These are phyloP conservation scores for Globisporangium uncinulatum DNA, from an alignment of 352 stramenopile genomes.

Conservation along the genomic window DNA sequence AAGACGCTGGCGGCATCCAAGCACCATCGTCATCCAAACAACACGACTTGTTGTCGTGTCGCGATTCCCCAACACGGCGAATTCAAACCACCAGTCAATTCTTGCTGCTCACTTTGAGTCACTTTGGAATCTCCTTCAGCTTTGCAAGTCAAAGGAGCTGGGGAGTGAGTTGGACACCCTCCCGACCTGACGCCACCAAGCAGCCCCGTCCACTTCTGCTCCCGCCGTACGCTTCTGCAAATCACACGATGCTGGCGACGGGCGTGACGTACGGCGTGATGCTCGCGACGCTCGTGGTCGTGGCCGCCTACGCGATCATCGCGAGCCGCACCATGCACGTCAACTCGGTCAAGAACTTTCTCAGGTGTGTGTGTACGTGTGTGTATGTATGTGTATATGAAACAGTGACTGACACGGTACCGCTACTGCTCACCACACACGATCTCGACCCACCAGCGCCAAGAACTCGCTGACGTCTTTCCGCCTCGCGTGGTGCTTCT, in stretches of 20 bases:
- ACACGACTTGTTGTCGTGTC: neutral
- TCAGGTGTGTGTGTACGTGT: conserved; percentile 29
- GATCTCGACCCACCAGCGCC: conserved; percentile 21
- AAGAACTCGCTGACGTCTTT: conserved; percentile 59
- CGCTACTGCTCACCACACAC: no score
- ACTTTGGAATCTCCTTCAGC: no score
- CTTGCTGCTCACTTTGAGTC: no score
- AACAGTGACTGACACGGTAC: neutral
- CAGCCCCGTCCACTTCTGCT: neutral
- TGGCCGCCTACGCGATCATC: conserved; percentile 60
- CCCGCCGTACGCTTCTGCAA: no score
- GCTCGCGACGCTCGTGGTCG: conserved; percentile 50
- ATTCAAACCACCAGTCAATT: no score
- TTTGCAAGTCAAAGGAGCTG: no score
- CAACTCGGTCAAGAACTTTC: conserved; percentile 50
- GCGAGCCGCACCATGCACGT: conserved; percentile 52
- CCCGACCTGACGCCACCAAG: neutral
- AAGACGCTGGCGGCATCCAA: neutral
- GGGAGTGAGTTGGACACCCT: neutral
- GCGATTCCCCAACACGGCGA: neutral
- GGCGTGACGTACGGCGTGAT: conserved; percentile 50
- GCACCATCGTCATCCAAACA: neutral
- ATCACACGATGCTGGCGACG: conserved; percentile 33
- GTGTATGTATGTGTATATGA: neutral
- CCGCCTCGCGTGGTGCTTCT: conserved; percentile 73